These are phyloP conservation scores for Lepiota brunneoincarnata DNA, from an alignment of 768 basidiomycete genomes.

Conservation along the genomic window DNA sequence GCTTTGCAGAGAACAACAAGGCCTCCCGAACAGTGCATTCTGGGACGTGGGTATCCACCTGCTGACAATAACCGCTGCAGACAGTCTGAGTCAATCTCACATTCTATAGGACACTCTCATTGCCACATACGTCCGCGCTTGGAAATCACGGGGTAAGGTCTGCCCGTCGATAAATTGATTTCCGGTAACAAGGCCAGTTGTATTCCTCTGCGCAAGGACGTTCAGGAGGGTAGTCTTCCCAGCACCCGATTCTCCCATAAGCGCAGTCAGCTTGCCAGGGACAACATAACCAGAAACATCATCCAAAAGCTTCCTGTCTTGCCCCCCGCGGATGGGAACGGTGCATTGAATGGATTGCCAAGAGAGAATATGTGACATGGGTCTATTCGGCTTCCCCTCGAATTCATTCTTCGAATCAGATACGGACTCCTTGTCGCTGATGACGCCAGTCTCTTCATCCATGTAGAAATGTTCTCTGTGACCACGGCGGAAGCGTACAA, in stretches of 20 bases:
- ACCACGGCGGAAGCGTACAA: conserved; percentile 71
- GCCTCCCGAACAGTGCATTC: conserved; percentile 81
- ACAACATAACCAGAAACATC: conserved; percentile 78
- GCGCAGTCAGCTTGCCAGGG: conserved; percentile 77
- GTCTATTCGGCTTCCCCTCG: conserved; percentile 38
- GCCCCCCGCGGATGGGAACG: conserved; percentile 46
- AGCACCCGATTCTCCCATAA: conserved; percentile 62
- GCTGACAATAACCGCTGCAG: conserved; percentile 91
- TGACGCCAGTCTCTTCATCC: conserved; percentile 42
- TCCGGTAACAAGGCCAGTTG: conserved; percentile 46
- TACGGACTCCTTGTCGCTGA: too few species aligned
- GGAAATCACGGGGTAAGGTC: conserved; percentile 52
- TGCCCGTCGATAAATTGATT: conserved; percentile 56
- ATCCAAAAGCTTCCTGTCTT: conserved; percentile 53
- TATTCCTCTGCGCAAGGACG: conserved; percentile 50
- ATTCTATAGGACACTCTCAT: too few species aligned
- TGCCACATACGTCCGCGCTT: conserved; percentile 67
- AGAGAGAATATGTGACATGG: conserved; percentile 69
- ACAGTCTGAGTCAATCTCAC: too few species aligned
- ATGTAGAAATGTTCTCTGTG: conserved; percentile 25
- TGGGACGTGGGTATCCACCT: conserved; percentile 77
- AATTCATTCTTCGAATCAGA: too few species aligned
- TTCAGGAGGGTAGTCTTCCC: conserved; percentile 61
- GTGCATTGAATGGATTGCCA: conserved; percentile 74
- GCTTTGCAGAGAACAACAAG: conserved; percentile 71